Evolutionary conservation across 768 basidiomycete species (phyloP).

Genomic region (Calocybe cyanea): DNA sequence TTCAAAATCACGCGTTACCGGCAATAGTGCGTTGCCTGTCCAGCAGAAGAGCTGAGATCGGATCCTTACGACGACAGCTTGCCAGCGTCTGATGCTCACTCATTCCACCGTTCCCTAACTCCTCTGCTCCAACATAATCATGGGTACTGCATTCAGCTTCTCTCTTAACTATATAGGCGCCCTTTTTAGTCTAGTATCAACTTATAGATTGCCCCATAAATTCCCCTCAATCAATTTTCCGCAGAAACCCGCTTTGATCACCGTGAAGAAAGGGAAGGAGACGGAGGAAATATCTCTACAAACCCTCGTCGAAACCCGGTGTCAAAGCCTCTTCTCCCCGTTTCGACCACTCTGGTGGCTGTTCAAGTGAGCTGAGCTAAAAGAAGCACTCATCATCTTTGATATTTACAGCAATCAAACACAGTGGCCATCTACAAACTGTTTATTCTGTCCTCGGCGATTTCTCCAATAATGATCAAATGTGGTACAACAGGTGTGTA

Average conservation of each 20-base stretch:
- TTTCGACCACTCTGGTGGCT: constrained; percentile 51
- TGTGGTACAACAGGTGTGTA: constrained; percentile 52
- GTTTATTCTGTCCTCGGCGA: constrained; percentile 57
- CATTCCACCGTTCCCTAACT: too few species aligned
- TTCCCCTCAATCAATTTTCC: constrained; percentile 35
- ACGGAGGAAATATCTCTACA: constrained; percentile 35
- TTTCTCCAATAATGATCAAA: constrained; percentile 51
- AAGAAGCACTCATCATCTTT: not conserved
- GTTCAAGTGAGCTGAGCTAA: constrained; percentile 33
- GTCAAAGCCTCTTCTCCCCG: constrained; percentile 36
- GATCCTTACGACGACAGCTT: too few species aligned
- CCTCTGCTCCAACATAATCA: constrained; percentile 10
- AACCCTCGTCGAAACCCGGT: constrained; percentile 36
- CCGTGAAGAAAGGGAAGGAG: constrained; percentile 28
- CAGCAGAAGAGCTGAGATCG: too few species aligned
- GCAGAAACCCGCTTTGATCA: constrained; percentile 31
- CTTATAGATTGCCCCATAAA: constrained; percentile 15
- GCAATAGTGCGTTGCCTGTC: too few species aligned
- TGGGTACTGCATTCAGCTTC: constrained; percentile 28
- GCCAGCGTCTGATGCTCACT: too few species aligned
- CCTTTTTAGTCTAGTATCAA: constrained; percentile 23
- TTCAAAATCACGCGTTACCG: too few species aligned
- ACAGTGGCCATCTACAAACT: constrained; percentile 63
- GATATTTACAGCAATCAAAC: not conserved
- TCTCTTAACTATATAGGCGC: constrained; percentile 30